Evolutionary conservation across 345 rosid genomes (phyloP), one percentile per base, ranked within the genome.

Genomic region (Kandelia obovata): DNA sequence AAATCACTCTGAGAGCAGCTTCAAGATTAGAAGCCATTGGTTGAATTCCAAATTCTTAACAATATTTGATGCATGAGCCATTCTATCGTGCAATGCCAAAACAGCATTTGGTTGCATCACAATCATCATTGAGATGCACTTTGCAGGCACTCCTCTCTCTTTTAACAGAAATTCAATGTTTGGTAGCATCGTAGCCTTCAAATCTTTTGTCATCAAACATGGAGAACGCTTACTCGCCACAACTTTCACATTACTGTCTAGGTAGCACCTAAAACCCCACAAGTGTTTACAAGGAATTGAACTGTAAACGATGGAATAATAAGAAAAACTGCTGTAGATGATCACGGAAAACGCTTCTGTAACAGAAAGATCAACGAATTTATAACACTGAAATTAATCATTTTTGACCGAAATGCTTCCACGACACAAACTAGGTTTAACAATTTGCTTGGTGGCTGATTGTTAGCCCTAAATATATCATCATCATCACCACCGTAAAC

Each of bases 151-250:
- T 6, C 83, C 78, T 21, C 21, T 21, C 66, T 76, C 64, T 21
- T 71, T 43, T 25, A 55, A 5, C 67, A 77, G 58, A 46, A 67
- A 60, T 5, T 80, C 67, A 53, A 80, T 23, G 55, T 77, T 77
- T 30, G 73, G 64, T 57, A 19, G 68, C 64, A 77, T 46, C 7
- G 0, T 28, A 27, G 26, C 66, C 27, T 64, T 37, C 62, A 71
- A 62, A 58, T 65, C 51, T 19, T 5, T 28, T 7, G 56, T 28
- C 34, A 73, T 11, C 16, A 77, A 47, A 69, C 76, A 59, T 6
- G 71, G 28, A 15, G 13, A 26, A 47, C 81, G 81, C 71, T 32
- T 63, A 28, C 73, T 43, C 10, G 78, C 68, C 6, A 53, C 16
- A 16, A 59, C 6, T 53, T 60, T 66, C 9, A 53, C 65, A 53